phyloP scores from a whole-genome alignment of 495 filamentous ascomycete genomes.

The Stereocaulon alpinum region DNA sequence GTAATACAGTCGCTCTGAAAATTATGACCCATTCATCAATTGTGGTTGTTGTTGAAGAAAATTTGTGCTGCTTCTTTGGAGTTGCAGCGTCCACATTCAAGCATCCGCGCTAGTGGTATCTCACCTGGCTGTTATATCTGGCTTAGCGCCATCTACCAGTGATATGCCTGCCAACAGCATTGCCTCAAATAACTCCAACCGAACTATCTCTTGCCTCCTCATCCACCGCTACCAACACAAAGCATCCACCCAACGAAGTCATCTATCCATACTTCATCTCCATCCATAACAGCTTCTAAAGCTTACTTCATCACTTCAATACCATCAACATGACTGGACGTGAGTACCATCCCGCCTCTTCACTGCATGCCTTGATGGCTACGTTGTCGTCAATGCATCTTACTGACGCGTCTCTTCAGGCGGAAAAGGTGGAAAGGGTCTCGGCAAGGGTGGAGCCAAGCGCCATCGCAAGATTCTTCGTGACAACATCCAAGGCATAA shows the following conservation, averaged over 20 bases:
- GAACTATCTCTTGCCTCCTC: slow-evolving; percentile 36
- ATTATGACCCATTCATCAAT: not conserved
- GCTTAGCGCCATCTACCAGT: slow-evolving; percentile 16
- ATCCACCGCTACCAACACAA: slow-evolving; percentile 23
- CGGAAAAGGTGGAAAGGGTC: slow-evolving; percentile 97
- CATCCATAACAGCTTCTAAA: slow-evolving; percentile 26
- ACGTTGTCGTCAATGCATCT: slow-evolving; percentile 15
- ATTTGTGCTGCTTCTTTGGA: not conserved
- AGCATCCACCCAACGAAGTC: slow-evolving; percentile 19
- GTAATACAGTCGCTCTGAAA: not conserved
- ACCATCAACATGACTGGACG: slow-evolving; percentile 58
- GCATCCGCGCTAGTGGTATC: slow-evolving; percentile 14
- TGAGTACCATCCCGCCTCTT: slow-evolving; percentile 36
- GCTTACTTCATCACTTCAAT: slow-evolving; percentile 25
- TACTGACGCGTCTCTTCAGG: slow-evolving; percentile 47
- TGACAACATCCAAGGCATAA: slow-evolving; percentile 98
- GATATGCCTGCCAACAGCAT: slow-evolving; percentile 13
- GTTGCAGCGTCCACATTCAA: not conserved
- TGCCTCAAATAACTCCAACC: slow-evolving; percentile 38
- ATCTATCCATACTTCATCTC: slow-evolving; percentile 32
- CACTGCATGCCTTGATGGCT: slow-evolving; percentile 16
- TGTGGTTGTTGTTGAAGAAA: not conserved
- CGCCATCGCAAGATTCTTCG: slow-evolving; percentile 97
- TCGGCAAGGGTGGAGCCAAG: slow-evolving; percentile 90
- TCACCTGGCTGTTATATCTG: slow-evolving; percentile 10